phyloP scores from a whole-genome alignment of 1,284 basidiomycete genomes.

The Leccinum subspadiceum region DNA sequence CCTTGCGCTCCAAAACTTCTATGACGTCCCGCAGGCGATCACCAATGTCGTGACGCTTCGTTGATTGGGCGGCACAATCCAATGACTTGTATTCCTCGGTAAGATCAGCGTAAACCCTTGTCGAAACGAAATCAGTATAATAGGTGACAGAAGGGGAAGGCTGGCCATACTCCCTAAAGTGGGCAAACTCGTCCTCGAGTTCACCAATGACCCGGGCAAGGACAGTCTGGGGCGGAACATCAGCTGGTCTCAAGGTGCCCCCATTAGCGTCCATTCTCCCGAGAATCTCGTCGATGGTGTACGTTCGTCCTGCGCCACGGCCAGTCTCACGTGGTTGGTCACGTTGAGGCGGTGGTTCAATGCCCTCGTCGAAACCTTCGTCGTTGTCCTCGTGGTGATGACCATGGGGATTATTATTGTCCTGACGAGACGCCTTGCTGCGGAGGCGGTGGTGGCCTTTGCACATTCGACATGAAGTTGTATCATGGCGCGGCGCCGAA shows the following conservation, averaged over 20 bases:
- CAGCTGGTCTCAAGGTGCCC: slow-evolving; percentile 20
- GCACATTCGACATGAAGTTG: slow-evolving; percentile 65
- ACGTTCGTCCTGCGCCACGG: slow-evolving; percentile 5
- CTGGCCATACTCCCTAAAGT: slow-evolving; percentile 76
- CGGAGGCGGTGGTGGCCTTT: slow-evolving; percentile 39
- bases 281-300: slow-evolving; percentile 28
- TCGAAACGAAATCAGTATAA: slow-evolving; percentile 9
- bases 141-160: background rate
- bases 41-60: slow-evolving; percentile 78
- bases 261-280: slow-evolving; percentile 30
- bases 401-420: background rate
- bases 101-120: slow-evolving; percentile 82
- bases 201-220: slow-evolving; percentile 76
- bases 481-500: slow-evolving; percentile 69
- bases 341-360: slow-evolving; percentile 1
- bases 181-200: slow-evolving; percentile 86
- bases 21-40: slow-evolving; percentile 87
- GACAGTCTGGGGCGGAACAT: slow-evolving; percentile 78
- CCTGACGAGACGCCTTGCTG: background rate
- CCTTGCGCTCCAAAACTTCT: slow-evolving; percentile 85
- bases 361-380: slow-evolving; percentile 19
- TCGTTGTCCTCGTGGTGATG: slow-evolving; percentile 10
- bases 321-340: slow-evolving; percentile 1
- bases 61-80: slow-evolving; percentile 77
- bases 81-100: slow-evolving; percentile 88